Evolutionary conservation across 257 asterid species (phyloP), one percentile per base, ranked within the genome.

Genomic region (Gynochthodes officinalis): DNA sequence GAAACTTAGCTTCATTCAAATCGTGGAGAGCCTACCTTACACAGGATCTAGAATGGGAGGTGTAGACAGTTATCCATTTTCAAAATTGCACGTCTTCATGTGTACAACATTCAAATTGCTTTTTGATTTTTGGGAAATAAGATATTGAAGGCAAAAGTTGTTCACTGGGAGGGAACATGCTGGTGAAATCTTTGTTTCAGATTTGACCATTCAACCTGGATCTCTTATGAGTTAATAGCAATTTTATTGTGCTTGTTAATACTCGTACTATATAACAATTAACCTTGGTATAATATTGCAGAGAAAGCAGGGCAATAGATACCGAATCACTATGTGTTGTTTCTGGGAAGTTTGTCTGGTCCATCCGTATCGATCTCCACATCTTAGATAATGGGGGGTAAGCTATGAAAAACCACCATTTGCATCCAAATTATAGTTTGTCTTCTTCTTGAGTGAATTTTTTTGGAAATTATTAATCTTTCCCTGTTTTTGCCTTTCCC

Each of bases 271-370:
- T n/a, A 27, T 16, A 27, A 65, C n/a, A 23, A 50, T 43, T 44
- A 59, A 43, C 7, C 46, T 77, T 35, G 53, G 10, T 57, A 55
- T 40, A 5, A 50, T 1, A 14, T 76, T 81, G 79, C 88, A 94
- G 99, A 89, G 98, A 92, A 75, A 95, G 98, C 85, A 89, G 97
- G 81, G 97, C 99, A 28, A 88, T 95, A 30, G 99, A 95, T 81
- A 95, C 92, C 54, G 98, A 95, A 86, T 87, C 99, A 44, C 92
- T 95, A 40, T 92, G 98, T 87, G 91, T 95, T 80, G 89, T 88
- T 75, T 84, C 99, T 0, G 99, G 97, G 77, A 95, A 95, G 83
- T 88, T 86, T 89, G 98, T 86, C 23, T 95, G 99, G 99, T 87
- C 99, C 49, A 82, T 95, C 73, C 98, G 96, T 37, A 75, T 95